phyloP scores from a whole-genome alignment of 2,329 filamentous ascomycete species.

The Fusarium sp. region DNA sequence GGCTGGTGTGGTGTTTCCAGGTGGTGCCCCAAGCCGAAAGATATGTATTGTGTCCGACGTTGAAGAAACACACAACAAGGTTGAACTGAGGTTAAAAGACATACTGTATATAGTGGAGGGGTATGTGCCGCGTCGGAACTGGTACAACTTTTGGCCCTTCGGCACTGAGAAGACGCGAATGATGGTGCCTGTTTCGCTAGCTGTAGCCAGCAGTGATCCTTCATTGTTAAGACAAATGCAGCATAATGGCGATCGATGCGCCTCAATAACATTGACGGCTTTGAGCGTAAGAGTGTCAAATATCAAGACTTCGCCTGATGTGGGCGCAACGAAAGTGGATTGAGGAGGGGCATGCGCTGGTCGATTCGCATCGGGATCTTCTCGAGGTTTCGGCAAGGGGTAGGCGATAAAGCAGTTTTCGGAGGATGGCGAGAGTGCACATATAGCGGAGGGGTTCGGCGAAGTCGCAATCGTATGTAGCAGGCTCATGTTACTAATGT shows the following conservation, averaged over 20 bases:
- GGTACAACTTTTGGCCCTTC: conserved; percentile 90
- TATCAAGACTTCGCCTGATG: conserved; percentile 90
- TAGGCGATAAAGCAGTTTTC: conserved; percentile 97
- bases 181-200: conserved; percentile 97
- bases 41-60: conserved; percentile 97
- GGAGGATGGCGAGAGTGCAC: conserved; percentile 91
- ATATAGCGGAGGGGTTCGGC: conserved; percentile 91
- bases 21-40: conserved; percentile 78
- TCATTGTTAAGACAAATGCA: conserved; percentile 93
- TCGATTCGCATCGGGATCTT: conserved; percentile 67
- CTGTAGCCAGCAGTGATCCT: conserved; percentile 90
- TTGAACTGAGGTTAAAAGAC: conserved; percentile 97
- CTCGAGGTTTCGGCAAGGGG: conserved; percentile 81
- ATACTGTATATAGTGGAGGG: conserved; percentile 97
- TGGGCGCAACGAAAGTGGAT: conserved; percentile 82
- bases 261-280: conserved; percentile 94
- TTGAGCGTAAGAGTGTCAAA: conserved; percentile 92
- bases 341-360: conserved; percentile 88
- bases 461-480: conserved; percentile 94
- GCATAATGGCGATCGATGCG: conserved; percentile 90
- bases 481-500: conserved; percentile 98
- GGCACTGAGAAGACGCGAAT: conserved; percentile 96
- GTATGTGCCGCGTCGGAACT: conserved; percentile 95
- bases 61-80: conserved; percentile 93
- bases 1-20: conserved; percentile 53